Evolutionary conservation across 2,329 filamentous ascomycete species (phyloP), one percentile per base, ranked within the genome.

Genomic region (Penicillium sp.): DNA sequence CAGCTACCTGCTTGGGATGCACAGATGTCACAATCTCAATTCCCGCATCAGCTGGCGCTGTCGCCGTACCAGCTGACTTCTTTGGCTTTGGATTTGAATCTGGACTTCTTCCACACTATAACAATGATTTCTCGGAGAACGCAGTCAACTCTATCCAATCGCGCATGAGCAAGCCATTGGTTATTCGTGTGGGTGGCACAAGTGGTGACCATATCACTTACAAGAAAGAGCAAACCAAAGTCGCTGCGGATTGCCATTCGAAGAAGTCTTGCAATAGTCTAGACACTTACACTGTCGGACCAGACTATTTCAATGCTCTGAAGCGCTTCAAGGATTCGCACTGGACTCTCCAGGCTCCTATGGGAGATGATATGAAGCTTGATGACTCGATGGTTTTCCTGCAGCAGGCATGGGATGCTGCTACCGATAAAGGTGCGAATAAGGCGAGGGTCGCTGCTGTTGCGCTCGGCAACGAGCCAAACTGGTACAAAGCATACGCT

Each of bases 131-230:
- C 35, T 63, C 61, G 3, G 49, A 52, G 6, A 63, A 63, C 11
- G 22, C 57, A 2, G 43, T 65, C 10, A 53, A 61, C 26, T 42
- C 56, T 4, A 55, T 65, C 25, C 48, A 42, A 28, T 35, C 55
- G 1, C 58, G 61, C 38, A 61, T 63, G 58, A 55, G 58, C 56
- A 63, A 60, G 53, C 55, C 61, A 16, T 38, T 58, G 2, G 56
- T 63, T 8, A 61, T 65, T 42, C 63, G 63, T 5, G 48, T 65
- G 25, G 61, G 63, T 5, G 63, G 63, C 8, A 63, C 61, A 26
- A 65, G 63, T 43, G 63, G 63, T 22, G 61, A 64, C 40, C 55
- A 55, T 19, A 40, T 64, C 28, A 35, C 37, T 33, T 52, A 54
- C 8, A 48, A 59, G n/a, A 33, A 35, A 19, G 22, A 56, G 13